phyloP scores from a whole-genome alignment of 768 basidiomycete genomes.

The Boletus pseudopeckii region DNA sequence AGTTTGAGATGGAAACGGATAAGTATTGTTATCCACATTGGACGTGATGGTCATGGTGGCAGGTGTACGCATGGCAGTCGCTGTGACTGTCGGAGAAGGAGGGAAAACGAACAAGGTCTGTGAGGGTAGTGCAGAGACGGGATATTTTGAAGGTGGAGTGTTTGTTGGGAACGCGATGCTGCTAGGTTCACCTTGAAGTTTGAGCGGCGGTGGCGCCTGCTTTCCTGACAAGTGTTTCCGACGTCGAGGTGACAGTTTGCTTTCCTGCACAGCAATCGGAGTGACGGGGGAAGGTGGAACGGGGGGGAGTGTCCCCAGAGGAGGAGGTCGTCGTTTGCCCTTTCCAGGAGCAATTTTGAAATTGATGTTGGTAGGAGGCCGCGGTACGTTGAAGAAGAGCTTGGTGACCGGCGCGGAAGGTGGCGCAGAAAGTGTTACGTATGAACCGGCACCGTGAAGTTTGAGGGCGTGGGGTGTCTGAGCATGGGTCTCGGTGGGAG shows the following conservation, averaged over 20 bases:
- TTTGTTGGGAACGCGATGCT: constrained; percentile 28
- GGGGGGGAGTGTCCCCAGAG: constrained; percentile 60
- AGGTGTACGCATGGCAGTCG: constrained; percentile 57
- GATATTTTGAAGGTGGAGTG: constrained; percentile 19
- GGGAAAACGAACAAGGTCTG: constrained; percentile 88
- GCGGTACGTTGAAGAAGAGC: constrained; percentile 45
- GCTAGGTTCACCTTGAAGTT: constrained; percentile 36
- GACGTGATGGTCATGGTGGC: constrained; percentile 82
- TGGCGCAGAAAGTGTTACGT: constrained; percentile 25
- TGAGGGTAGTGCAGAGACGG: constrained; percentile 52
- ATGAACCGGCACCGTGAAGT: constrained; percentile 8
- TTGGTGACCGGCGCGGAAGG: constrained; percentile 59
- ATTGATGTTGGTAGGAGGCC: constrained; percentile 49
- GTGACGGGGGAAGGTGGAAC: constrained; percentile 71
- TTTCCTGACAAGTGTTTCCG: constrained; percentile 54
- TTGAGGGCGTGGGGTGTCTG: constrained; percentile 25
- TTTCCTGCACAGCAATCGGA: constrained; percentile 42
- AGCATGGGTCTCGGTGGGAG: constrained; percentile 30
- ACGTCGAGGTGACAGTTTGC: constrained; percentile 32
- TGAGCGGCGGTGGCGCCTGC: constrained; percentile 54
- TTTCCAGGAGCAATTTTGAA: constrained; percentile 49
- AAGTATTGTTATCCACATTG: constrained; percentile 42
- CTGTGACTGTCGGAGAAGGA: constrained; percentile 60
- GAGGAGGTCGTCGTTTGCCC: constrained; percentile 57
- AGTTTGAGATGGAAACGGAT: constrained; percentile 54